Evolutionary conservation across 495 filamentous ascomycete genomes (phyloP).

Genomic region (Lophiotrema nucula): DNA sequence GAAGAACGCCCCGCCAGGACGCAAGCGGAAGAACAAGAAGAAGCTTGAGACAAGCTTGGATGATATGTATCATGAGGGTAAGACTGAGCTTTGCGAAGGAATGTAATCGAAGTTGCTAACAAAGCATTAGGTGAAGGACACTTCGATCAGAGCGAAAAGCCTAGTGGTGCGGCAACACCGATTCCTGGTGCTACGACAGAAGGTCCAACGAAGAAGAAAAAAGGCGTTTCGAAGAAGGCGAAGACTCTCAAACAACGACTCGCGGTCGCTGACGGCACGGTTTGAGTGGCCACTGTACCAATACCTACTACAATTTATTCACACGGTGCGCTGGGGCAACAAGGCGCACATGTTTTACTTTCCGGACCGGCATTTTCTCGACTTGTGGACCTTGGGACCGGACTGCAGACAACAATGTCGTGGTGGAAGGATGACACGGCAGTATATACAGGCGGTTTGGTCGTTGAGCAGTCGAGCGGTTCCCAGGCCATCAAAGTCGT

Average conservation of each 20-base stretch:
- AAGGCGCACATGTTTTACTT: too few species aligned
- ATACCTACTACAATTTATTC: too few species aligned
- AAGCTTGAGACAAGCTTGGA: constrained; percentile 71
- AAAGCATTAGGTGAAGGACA: constrained; percentile 73
- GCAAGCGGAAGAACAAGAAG: constrained; percentile 60
- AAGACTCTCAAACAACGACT: constrained; percentile 89
- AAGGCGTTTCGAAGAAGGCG: constrained; percentile 70
- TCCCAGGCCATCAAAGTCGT: too few species aligned
- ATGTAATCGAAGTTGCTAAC: constrained; percentile 21
- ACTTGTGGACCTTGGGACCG: too few species aligned
- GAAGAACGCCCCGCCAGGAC: constrained; percentile 53
- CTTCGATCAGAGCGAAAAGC: constrained; percentile 78
- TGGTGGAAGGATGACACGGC: too few species aligned
- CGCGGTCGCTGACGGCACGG: constrained; percentile 81
- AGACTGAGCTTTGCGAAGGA: constrained; percentile 38
- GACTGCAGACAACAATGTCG: too few species aligned
- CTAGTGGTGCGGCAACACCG: constrained; percentile 80
- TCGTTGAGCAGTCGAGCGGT: too few species aligned
- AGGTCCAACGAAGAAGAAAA: constrained; percentile 56
- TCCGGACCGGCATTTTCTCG: too few species aligned
- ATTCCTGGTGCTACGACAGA: constrained; percentile 45
- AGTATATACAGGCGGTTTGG: too few species aligned
- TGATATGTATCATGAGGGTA: constrained; percentile 98
- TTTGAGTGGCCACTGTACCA: too few species aligned
- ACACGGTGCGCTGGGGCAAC: too few species aligned